These are phyloP conservation scores for Penicillium sp. DNA, from an alignment of 2,329 filamentous ascomycete genomes.

Conservation along the genomic window DNA sequence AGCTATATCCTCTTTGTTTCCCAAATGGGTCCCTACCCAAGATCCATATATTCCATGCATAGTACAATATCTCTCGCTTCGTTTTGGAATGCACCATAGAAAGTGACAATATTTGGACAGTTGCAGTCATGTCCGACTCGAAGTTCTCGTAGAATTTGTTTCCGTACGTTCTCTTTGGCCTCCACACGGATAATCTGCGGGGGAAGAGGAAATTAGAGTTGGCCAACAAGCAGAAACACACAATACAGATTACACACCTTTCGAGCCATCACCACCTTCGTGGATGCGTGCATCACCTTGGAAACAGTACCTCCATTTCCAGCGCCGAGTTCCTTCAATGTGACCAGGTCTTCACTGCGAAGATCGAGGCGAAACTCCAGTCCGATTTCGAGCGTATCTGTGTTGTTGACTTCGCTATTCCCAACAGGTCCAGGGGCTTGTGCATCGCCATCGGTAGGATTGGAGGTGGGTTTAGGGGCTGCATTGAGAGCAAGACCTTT, in stretches of 20 bases:
- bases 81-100: constrained; percentile 96
- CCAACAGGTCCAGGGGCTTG: constrained; percentile 60
- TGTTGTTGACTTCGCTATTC: constrained; percentile 58
- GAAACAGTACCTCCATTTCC: constrained; percentile 98
- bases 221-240: neutral
- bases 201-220: constrained; percentile 1
- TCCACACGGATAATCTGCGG: constrained; percentile 92
- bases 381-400: constrained; percentile 84
- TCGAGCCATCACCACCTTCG: constrained; percentile 93
- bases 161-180: constrained; percentile 94
- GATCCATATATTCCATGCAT: constrained; percentile 99
- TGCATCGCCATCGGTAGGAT: constrained; percentile 69
- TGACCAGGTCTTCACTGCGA: constrained; percentile 84
- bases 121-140: constrained; percentile 99
- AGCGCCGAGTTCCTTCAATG: constrained; percentile 89
- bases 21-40: constrained; percentile 63
- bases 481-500: constrained; percentile 89
- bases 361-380: constrained; percentile 95
- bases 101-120: constrained; percentile 93
- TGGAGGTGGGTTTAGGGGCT: constrained; percentile 65
- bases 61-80: constrained; percentile 97
- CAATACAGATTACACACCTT: constrained; percentile 62
- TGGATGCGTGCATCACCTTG: constrained; percentile 93
- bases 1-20: constrained; percentile 15
- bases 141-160: constrained; percentile 92